phyloP scores from a whole-genome alignment of 257 asterid species.

The Solanum chilense region DNA sequence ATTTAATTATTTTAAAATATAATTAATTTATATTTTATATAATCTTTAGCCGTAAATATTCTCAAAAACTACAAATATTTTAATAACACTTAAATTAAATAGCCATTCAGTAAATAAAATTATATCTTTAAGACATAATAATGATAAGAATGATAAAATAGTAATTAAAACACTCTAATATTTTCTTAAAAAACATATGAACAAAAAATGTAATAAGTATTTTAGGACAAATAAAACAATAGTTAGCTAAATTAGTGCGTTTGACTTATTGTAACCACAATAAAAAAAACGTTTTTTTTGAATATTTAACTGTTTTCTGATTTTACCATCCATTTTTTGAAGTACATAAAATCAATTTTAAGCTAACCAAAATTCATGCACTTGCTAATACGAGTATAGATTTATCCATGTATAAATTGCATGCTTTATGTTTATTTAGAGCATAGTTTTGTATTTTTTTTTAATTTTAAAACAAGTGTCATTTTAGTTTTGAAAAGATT shows the following conservation, averaged over 20 bases:
- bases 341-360: neutral
- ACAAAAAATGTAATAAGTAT: neutral
- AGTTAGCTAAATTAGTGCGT: neutral
- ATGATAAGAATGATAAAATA: neutral
- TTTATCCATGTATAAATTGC: neutral
- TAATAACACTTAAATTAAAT: too few relatives aligned
- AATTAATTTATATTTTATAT: too few relatives aligned
- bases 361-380: neutral
- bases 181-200: neutral
- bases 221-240: neutral
- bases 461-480: neutral
- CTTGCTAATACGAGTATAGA: neutral
- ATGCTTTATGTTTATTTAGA: neutral
- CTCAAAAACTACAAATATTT: neutral
- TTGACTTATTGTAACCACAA: neutral
- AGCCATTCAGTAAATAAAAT: neutral
- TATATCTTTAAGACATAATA: too few relatives aligned
- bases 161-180: neutral
- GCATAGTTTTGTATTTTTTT: neutral
- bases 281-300: neutral
- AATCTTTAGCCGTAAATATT: neutral
- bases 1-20: too few relatives aligned
- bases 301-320: neutral
- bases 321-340: neutral
- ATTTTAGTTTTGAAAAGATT: neutral